Base-by-base conservation (phyloP, 345 rosid genomes). In the Euphorbia lathyris region DNA sequence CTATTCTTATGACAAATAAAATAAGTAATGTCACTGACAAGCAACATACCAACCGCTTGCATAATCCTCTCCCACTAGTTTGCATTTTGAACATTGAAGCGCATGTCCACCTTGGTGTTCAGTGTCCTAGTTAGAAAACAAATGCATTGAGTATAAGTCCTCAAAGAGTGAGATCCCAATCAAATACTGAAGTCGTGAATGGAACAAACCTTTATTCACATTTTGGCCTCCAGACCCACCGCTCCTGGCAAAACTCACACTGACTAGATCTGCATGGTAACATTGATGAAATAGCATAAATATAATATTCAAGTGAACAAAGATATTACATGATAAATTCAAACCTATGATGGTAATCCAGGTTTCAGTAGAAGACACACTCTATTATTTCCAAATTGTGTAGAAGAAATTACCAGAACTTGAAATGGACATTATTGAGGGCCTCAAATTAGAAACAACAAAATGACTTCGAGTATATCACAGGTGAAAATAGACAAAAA, bases 221-320 rank as follows among this genome's bases (percentile, higher is more conserved):
- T 96, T 92, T 71, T 92, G 99, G 76, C 99, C 98, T 61, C 98
- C 98, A 68, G 99, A 94, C 17, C 99, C 97, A 57, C 99, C 97
- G 40, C 98, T 90, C 80, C 96, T 84, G 19, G 99, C 98, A 79
- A 96, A 92, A 79, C 81, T 92, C 78, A 90, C 90, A 0, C 82
- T 80, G 25, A 92, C 97, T 75, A 89, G 90, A 42, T 92, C 99
- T 92, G 79, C 61, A 29, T 3, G 29, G 32, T 58, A 23, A 63
- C 16, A 38, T 43, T 40, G 4, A 25, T 27, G 19, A 42, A 68
- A n/a, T 30, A 58, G 19, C 3, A 22, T 34, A 65, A 27, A 9
- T 4, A 19, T 45, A 34, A 13, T 34, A 10, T 0, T 5, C 19
- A 47, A 9, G 20, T 62, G 34, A 58, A 58, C 22, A 27, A 45